Evolutionary conservation across 257 asterid species (phyloP).

Genomic region (Jacaranda copaia): DNA sequence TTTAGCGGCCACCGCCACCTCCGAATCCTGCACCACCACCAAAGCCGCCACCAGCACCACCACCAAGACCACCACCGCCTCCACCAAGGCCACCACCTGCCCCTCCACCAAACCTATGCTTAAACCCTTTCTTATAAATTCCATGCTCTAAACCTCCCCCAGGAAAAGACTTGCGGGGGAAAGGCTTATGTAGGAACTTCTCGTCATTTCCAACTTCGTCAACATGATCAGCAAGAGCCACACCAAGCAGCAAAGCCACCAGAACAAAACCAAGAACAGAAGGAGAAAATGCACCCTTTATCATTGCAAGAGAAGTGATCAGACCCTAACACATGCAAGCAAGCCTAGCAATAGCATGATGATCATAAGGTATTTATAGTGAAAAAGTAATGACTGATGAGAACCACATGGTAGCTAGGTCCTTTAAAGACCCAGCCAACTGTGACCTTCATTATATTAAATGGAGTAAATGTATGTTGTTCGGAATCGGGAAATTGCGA

Average conservation of each 20-base stretch:
- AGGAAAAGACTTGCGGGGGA: conserved; percentile 28
- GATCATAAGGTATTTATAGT: conserved; percentile 38
- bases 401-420: conserved; percentile 47
- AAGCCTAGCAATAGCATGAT: neutral
- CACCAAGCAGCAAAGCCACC: conserved; percentile 43
- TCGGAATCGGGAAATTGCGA: conserved; percentile 4
- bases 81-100: conserved; percentile 38
- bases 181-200: conserved; percentile 37
- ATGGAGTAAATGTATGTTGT: conserved; percentile 35
- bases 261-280: conserved; percentile 26
- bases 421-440: conserved; percentile 45
- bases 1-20: conserved; percentile 37
- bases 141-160: conserved; percentile 42
- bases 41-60: conserved; percentile 27
- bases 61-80: conserved; percentile 39
- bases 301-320: neutral
- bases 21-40: conserved; percentile 39
- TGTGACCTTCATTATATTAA: conserved; percentile 34
- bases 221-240: conserved; percentile 41
- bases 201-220: conserved; percentile 43
- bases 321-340: conserved; percentile 45
- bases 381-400: neutral
- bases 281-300: conserved; percentile 39
- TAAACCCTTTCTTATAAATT: conserved; percentile 9
- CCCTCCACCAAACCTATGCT: conserved; percentile 20